Conservation (phyloP, 371 early-diverging fungal genomes). For the Syncephalastrum sp. region DNA sequence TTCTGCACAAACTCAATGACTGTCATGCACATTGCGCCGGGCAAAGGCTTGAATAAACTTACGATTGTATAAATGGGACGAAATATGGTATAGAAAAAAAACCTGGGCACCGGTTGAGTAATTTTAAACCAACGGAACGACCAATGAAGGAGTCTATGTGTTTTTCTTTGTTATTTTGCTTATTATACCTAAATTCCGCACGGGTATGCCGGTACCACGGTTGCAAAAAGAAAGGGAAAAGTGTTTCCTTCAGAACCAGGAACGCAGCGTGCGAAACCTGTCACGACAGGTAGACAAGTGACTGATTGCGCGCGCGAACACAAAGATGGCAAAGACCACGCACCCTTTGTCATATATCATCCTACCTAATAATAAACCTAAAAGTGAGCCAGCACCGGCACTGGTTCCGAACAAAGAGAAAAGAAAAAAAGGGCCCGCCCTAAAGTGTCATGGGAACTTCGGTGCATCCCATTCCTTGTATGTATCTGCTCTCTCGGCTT, state of each 20-base stretch:
- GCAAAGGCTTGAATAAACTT: background rate
- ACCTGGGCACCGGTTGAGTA: background rate
- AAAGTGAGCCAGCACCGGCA: too few species aligned
- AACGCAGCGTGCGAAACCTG: constrained; percentile 4
- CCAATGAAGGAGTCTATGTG: constrained; percentile 2
- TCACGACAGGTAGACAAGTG: constrained; percentile 1
- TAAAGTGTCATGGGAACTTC: constrained; percentile 3
- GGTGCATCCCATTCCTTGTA: too few species aligned
- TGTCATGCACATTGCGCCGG: background rate
- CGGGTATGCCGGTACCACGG: too few species aligned
- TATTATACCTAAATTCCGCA: too few species aligned
- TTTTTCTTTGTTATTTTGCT: too few species aligned
- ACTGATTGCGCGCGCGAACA: too few species aligned
- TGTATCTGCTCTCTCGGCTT: too few species aligned
- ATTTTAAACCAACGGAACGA: too few species aligned
- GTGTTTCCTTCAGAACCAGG: background rate
- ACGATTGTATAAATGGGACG: background rate
- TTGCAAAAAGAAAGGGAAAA: too few species aligned
- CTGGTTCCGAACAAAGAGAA: background rate
- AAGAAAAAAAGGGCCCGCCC: constrained; percentile 4
- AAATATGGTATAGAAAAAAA: background rate
- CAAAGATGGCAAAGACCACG: too few species aligned
- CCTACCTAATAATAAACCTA: too few species aligned
- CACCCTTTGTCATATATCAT: too few species aligned
- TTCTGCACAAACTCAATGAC: constrained; percentile 2